These are phyloP conservation scores for Grosmannia huntii DNA, from an alignment of 2,329 filamentous ascomycete species.

Conservation along the genomic window DNA sequence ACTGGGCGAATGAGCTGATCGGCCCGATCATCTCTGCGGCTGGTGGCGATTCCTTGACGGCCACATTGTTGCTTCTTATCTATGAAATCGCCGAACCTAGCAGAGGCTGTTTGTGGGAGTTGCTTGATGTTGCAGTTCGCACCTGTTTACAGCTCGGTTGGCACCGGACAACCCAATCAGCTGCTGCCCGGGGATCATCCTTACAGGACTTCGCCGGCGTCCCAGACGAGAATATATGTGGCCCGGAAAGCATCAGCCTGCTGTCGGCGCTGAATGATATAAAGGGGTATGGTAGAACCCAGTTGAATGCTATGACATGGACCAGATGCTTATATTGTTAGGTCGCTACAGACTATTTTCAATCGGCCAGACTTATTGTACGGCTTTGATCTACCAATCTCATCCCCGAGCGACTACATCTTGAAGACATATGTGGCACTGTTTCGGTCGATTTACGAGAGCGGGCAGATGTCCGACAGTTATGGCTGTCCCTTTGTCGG, in stretches of 20 bases:
- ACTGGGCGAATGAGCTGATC: neutral
- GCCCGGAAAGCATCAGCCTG: neutral
- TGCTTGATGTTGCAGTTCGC: conserved; percentile 1
- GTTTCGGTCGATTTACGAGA: neutral
- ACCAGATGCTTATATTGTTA: neutral
- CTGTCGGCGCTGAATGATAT: neutral
- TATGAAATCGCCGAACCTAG: conserved; percentile 4
- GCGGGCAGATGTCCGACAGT: neutral
- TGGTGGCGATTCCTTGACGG: neutral
- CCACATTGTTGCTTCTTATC: neutral
- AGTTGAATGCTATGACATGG: neutral
- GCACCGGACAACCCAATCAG: neutral
- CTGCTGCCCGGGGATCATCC: neutral
- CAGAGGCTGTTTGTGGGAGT: conserved; percentile 1
- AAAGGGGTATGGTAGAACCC: neutral
- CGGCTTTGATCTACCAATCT: neutral
- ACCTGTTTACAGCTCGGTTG: conserved; percentile 2
- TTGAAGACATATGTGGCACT: neutral
- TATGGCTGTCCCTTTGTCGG: conserved; percentile 1
- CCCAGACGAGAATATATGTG: neutral
- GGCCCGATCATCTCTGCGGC: neutral
- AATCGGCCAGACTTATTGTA: conserved; percentile 1
- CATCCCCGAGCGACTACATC: neutral
- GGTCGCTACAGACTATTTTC: neutral
- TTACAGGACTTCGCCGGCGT: neutral